A percentile compares a stretch with the other conserved stretches of the same genome.
These are phyloP conservation scores for Ambispora gerdemannii DNA, from an alignment of 192 early-diverging fungal species.

Conservation along the genomic window DNA sequence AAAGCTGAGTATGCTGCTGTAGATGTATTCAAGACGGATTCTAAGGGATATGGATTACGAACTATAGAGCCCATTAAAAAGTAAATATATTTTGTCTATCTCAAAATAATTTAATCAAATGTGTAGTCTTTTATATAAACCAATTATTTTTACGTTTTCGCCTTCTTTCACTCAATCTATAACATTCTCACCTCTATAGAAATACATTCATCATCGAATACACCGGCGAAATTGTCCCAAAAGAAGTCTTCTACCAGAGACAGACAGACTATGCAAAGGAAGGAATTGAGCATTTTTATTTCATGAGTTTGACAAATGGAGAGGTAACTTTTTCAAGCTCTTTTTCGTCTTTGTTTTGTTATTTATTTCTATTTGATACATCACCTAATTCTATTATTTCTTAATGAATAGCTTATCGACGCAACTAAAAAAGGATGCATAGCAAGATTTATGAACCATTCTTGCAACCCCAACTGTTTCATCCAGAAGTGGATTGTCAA, in stretches of 20 bases:
- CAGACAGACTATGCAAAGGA: constrained; percentile 75
- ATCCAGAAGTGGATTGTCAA: constrained; percentile 97
- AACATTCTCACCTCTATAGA: constrained; percentile 40
- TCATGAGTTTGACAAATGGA: constrained; percentile 92
- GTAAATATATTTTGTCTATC: constrained; percentile 42
- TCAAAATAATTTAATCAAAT: too few species aligned
- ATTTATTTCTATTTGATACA: not conserved
- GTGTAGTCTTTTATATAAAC: not conserved
- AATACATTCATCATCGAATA: constrained; percentile 96
- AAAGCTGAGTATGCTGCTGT: constrained; percentile 78
- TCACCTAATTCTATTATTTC: not conserved
- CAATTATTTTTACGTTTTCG: not conserved
- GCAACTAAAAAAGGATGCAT: constrained; percentile 92
- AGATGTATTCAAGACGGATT: constrained; percentile 83
- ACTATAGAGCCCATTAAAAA: constrained; percentile 59
- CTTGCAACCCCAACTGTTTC: constrained; percentile 92
- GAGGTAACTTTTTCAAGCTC: constrained; percentile 50
- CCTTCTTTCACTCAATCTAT: not conserved
- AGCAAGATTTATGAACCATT: constrained; percentile 98
- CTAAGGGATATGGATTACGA: constrained; percentile 93
- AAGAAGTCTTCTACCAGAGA: constrained; percentile 77
- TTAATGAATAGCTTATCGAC: constrained; percentile 74
- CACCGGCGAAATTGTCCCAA: constrained; percentile 89
- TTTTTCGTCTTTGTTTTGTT: not conserved
- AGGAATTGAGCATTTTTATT: constrained; percentile 93